These are phyloP conservation scores for Apiospora pterosperma DNA, from an alignment of 2,329 filamentous ascomycete genomes.

Conservation along the genomic window DNA sequence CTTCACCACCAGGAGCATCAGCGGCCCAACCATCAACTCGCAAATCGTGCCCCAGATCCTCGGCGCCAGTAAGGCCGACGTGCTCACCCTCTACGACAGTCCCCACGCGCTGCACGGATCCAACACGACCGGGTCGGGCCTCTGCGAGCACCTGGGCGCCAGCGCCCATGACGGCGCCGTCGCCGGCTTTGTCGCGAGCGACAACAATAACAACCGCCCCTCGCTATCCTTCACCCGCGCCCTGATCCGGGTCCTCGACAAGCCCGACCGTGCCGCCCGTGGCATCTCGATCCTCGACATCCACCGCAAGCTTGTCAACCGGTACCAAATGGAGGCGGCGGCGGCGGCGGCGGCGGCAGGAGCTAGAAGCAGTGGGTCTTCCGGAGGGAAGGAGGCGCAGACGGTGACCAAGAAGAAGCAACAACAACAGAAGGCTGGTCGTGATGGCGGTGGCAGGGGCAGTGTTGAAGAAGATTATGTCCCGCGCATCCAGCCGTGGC, in stretches of 20 bases:
- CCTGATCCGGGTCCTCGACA: slow-evolving; percentile 5
- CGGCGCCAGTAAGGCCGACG: background rate
- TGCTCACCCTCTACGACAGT: slow-evolving; percentile 9
- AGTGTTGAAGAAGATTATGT: background rate
- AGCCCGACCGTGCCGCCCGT: background rate
- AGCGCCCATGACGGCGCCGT: background rate
- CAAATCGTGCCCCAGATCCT: slow-evolving; percentile 6
- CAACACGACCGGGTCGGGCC: background rate
- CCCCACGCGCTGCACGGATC: background rate
- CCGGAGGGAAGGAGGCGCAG: background rate
- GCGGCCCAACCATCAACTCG: background rate
- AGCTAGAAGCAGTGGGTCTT: background rate
- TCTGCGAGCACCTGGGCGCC: slow-evolving; percentile 7
- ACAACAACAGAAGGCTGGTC: no score
- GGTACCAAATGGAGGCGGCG: background rate
- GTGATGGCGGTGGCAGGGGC: background rate
- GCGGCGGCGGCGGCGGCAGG: background rate
- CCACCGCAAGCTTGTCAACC: slow-evolving; percentile 6
- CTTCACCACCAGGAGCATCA: background rate
- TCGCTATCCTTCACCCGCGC: slow-evolving; percentile 5
- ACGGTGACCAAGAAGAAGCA: background rate
- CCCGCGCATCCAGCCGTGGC: background rate
- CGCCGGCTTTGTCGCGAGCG: background rate
- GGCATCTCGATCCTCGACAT: slow-evolving; percentile 7
- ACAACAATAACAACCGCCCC: background rate